phyloP scores from a whole-genome alignment of 2,329 filamentous ascomycete genomes.

The Neofusicoccum kwambonambiense region DNA sequence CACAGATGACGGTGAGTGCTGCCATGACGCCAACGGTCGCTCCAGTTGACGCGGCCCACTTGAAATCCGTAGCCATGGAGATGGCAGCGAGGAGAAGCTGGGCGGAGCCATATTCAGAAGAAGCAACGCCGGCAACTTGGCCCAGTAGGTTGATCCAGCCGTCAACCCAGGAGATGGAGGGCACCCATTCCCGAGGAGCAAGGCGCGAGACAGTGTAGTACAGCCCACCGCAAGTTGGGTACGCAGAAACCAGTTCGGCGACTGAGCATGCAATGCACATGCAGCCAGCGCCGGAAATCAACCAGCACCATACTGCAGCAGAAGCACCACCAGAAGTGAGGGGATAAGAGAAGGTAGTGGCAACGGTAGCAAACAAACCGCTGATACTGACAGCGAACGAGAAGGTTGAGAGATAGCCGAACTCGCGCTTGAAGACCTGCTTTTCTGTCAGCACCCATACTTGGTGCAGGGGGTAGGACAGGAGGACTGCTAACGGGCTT shows the following conservation, averaged over 20 bases:
- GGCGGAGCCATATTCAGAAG: conserved; percentile 57
- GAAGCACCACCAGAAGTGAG: conserved; percentile 54
- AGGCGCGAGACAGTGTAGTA: conserved; percentile 59
- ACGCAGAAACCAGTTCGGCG: conserved; percentile 58
- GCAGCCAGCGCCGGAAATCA: conserved; percentile 56
- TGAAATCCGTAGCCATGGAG: conserved; percentile 50
- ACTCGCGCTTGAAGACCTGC: conserved; percentile 59
- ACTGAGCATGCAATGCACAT: conserved; percentile 57
- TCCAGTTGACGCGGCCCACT: conserved; percentile 47
- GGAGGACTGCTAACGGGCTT: background rate
- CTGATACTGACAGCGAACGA: conserved; percentile 60
- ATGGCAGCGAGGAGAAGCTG: conserved; percentile 58
- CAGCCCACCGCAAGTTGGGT: conserved; percentile 56
- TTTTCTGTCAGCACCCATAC: background rate
- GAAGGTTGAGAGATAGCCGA: conserved; percentile 58
- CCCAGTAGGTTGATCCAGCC: conserved; percentile 55
- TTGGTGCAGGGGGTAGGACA: background rate
- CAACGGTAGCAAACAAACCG: conserved; percentile 56
- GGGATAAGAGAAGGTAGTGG: conserved; percentile 57
- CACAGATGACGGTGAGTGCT: conserved; percentile 52
- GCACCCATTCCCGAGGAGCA: conserved; percentile 48
- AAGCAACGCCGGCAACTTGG: conserved; percentile 55
- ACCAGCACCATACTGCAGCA: conserved; percentile 59
- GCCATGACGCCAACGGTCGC: conserved; percentile 58
- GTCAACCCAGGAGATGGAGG: conserved; percentile 48